Evolutionary conservation across 2,329 filamentous ascomycete genomes (phyloP).

Genomic region (Aspergillaceae sp.): DNA sequence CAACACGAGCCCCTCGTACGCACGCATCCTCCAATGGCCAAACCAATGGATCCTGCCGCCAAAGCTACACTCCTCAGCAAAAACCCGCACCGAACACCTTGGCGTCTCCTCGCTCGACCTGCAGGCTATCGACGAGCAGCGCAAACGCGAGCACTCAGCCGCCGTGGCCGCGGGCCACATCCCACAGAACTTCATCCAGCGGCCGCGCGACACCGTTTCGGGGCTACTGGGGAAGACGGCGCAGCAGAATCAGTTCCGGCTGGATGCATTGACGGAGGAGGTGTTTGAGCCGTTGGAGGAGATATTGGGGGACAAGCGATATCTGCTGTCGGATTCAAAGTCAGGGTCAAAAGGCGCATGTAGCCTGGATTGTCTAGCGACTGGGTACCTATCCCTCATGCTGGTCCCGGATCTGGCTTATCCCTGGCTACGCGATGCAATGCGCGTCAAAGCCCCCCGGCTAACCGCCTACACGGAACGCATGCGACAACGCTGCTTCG

Average conservation of each 20-base stretch:
- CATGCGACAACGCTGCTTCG: conserved; percentile 32
- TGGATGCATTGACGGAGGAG: conserved; percentile 62
- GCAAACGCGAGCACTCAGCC: conserved; percentile 29
- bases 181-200: conserved; percentile 44
- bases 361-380: conserved; percentile 67
- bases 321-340: conserved; percentile 45
- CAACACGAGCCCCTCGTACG: conserved; percentile 72
- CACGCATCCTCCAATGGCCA: conserved; percentile 71
- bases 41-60: conserved; percentile 80
- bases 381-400: conserved; percentile 73
- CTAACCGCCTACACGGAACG: conserved; percentile 40
- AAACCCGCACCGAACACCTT: conserved; percentile 59
- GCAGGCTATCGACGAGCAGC: conserved; percentile 40
- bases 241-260: conserved; percentile 63
- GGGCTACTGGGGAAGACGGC: conserved; percentile 58
- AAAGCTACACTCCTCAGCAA: conserved; percentile 60
- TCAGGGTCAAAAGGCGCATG: conserved; percentile 32
- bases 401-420: conserved; percentile 53
- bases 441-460: conserved; percentile 42
- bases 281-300: conserved; percentile 64
- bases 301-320: conserved; percentile 49
- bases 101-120: conserved; percentile 61
- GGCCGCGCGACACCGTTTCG: conserved; percentile 51
- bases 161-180: conserved; percentile 33
- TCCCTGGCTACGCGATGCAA: conserved; percentile 52